Evolutionary conservation across 306 rosid species (phyloP).

Genomic region (Corylus avellana): DNA sequence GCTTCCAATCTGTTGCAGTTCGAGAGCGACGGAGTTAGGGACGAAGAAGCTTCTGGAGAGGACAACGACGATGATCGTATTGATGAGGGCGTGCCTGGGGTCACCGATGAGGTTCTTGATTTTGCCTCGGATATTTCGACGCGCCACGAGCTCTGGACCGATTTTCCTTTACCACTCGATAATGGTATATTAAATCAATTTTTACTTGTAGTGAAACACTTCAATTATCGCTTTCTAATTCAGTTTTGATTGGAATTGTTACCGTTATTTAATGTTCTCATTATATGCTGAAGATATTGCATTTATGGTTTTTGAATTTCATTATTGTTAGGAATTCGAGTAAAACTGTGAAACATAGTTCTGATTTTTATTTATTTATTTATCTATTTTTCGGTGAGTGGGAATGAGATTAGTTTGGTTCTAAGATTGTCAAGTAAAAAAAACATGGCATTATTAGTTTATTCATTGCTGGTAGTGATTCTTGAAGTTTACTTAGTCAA

Average conservation of each 20-base stretch:
- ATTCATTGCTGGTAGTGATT: not conserved
- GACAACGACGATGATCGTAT: constrained; percentile 17
- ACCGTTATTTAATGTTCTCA: not conserved
- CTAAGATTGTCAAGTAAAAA: not conserved
- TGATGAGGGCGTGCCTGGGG: constrained; percentile 54
- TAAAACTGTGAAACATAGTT: not conserved
- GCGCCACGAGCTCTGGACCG: constrained; percentile 78
- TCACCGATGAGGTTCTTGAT: constrained; percentile 68
- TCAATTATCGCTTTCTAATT: not conserved
- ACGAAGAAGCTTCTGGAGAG: constrained; percentile 28
- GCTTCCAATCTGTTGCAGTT: constrained; percentile 66
- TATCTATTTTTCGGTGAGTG: not conserved
- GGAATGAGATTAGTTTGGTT: not conserved
- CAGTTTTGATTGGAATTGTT: not conserved
- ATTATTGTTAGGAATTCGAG: too few relatives aligned
- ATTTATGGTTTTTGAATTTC: not conserved
- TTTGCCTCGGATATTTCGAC: constrained; percentile 62
- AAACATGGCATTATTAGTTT: not conserved
- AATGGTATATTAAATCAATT: constrained; percentile 43
- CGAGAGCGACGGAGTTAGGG: constrained; percentile 23
- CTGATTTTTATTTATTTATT: not conserved
- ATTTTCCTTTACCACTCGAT: constrained; percentile 69
- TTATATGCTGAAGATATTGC: not conserved
- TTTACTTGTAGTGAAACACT: not conserved
- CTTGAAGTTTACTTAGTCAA: not conserved